Conservation (phyloP, 495 filamentous ascomycete genomes). For the Lasiosphaeria miniovina region DNA sequence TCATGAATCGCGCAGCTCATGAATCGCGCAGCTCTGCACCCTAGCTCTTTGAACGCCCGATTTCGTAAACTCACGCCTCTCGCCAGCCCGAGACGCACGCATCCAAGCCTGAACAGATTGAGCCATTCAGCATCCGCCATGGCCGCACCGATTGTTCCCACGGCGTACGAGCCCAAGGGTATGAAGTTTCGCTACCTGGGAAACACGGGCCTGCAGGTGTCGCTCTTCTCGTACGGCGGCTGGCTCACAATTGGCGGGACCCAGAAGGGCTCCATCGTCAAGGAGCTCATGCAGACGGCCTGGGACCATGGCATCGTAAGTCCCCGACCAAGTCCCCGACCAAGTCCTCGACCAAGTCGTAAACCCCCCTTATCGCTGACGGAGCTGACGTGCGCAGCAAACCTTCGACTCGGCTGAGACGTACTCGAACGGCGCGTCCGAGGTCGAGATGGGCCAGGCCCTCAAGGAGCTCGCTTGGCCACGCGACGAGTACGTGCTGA, state of each 20-base stretch:
- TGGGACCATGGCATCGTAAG: constrained; percentile 52
- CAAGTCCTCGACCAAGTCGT: not conserved
- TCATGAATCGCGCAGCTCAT: too few relatives aligned
- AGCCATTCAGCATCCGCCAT: constrained; percentile 10
- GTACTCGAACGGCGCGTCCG: constrained; percentile 66
- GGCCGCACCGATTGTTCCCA: constrained; percentile 32
- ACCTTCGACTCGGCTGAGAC: constrained; percentile 62
- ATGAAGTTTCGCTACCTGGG: constrained; percentile 72
- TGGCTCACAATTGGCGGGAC: constrained; percentile 50
- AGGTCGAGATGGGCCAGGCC: constrained; percentile 71
- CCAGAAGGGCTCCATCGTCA: constrained; percentile 43
- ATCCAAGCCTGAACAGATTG: not conserved
- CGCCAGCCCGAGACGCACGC: too few relatives aligned
- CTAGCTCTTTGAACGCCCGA: too few relatives aligned
- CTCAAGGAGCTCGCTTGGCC: constrained; percentile 69
- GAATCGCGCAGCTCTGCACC: too few relatives aligned
- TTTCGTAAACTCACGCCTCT: too few relatives aligned
- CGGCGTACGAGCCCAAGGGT: constrained; percentile 47
- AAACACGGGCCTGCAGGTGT: constrained; percentile 66
- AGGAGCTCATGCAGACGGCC: constrained; percentile 43
- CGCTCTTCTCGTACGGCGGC: constrained; percentile 62
- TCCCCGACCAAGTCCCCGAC: constrained; percentile 3
- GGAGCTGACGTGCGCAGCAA: constrained; percentile 23
- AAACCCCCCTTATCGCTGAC: too few relatives aligned
- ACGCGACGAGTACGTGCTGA: constrained; percentile 77